These are phyloP conservation scores for Basidiobolus meristosporus DNA, from an alignment of 371 early-diverging fungal species.

Conservation along the genomic window DNA sequence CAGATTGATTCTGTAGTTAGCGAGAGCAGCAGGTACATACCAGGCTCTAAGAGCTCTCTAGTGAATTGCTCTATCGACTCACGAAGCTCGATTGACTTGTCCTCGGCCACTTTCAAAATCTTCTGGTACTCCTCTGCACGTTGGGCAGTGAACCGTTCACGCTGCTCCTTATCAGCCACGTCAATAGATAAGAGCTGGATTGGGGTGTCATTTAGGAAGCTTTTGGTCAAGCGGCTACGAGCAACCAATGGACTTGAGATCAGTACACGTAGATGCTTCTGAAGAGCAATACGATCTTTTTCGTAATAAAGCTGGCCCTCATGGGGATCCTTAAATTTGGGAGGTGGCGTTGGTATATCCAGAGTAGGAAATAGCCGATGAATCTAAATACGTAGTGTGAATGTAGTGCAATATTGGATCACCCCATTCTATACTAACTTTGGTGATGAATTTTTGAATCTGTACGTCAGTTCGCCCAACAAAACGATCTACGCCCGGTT, in stretches of 20 bases:
- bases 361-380: conserved; percentile 9
- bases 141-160: conserved; percentile 15
- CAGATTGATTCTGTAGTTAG: too few relatives aligned
- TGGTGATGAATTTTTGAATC: too few relatives aligned
- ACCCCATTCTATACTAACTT: too few relatives aligned
- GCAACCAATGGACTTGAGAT: conserved; percentile 17
- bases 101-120: conserved; percentile 22
- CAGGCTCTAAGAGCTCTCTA: conserved; percentile 24
- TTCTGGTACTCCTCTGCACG: conserved; percentile 19
- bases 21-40: conserved; percentile 4
- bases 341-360: conserved; percentile 4
- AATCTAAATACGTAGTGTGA: too few relatives aligned
- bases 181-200: conserved; percentile 17
- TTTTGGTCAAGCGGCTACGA: conserved; percentile 9
- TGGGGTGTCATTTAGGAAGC: conserved; percentile 24
- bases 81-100: conserved; percentile 25
- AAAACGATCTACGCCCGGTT: too few relatives aligned
- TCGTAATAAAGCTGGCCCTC: conserved; percentile 13
- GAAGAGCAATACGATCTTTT: conserved; percentile 27
- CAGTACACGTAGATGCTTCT: conserved; percentile 21
- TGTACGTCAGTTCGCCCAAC: too few relatives aligned
- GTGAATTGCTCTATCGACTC: conserved; percentile 24
- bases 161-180: conserved; percentile 14
- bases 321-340: background rate
- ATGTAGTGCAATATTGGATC: too few relatives aligned